Percentiles rank a stretch among this genome's conserved stretches.
These are phyloP conservation scores for Annulohypoxylon truncatum DNA, from an alignment of 2,329 filamentous ascomycete species.

Conservation along the genomic window DNA sequence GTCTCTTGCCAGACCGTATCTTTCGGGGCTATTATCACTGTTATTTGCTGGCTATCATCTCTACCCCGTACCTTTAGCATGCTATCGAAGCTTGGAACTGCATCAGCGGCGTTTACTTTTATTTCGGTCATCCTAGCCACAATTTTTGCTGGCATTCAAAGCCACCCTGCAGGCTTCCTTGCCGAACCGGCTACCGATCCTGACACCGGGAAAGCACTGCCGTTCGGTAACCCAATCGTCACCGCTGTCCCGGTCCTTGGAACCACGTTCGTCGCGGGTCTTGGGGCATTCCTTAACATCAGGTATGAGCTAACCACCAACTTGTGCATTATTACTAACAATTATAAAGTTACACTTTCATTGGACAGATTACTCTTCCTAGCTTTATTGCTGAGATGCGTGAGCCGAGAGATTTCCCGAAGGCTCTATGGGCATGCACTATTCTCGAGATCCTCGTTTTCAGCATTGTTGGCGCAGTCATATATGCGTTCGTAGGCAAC, in stretches of 20 bases:
- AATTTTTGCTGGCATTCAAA: constrained; percentile 82
- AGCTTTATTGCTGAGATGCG: constrained; percentile 97
- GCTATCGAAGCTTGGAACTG: constrained; percentile 81
- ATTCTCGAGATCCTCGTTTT: constrained; percentile 90
- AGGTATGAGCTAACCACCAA: constrained; percentile 49
- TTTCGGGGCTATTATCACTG: constrained; percentile 78
- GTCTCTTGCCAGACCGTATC: constrained; percentile 79
- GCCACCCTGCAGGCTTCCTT: constrained; percentile 76
- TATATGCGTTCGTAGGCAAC: constrained; percentile 89
- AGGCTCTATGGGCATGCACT: constrained; percentile 90
- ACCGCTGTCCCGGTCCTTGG: constrained; percentile 73
- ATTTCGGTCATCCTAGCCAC: constrained; percentile 86
- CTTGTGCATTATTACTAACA: constrained; percentile 4
- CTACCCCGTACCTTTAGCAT: constrained; percentile 87
- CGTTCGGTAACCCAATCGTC: constrained; percentile 72
- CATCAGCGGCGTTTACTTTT: constrained; percentile 89
- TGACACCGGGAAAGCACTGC: constrained; percentile 44
- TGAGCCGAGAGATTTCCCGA: constrained; percentile 84
- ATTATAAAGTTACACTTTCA: constrained; percentile 80
- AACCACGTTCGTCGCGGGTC: constrained; percentile 83
- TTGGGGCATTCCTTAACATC: constrained; percentile 94
- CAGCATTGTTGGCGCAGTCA: constrained; percentile 80
- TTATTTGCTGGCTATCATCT: constrained; percentile 82
- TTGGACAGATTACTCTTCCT: constrained; percentile 92
- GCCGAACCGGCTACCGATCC: constrained; percentile 56